Evolutionary conservation across 352 stramenopile genomes (phyloP).

Genomic region (Phytophthora cryptogea): DNA sequence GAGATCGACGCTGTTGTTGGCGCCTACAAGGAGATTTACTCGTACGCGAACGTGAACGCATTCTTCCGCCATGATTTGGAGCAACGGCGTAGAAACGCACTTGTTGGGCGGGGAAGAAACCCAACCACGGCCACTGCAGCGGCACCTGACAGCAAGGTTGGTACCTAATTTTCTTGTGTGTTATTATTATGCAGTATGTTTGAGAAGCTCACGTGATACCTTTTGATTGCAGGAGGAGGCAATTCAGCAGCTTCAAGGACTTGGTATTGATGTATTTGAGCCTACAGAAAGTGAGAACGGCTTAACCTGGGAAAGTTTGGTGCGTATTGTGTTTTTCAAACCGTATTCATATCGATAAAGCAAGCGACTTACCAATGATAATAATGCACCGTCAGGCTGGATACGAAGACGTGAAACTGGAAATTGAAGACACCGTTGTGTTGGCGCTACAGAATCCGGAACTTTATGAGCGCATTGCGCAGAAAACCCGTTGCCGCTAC

Average conservation of each 20-base stretch:
- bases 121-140: conserved; percentile 15
- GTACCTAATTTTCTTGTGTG: background rate
- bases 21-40: conserved; percentile 88
- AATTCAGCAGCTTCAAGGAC: conserved; percentile 76
- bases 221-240: conserved; percentile 61
- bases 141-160: conserved; percentile 51
- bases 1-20: conserved; percentile 81
- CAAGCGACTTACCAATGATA: background rate
- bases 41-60: conserved; percentile 72
- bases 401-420: conserved; percentile 90
- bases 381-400: conserved; percentile 58
- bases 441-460: conserved; percentile 92
- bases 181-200: too few species aligned
- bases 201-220: conserved; percentile 1
- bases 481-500: conserved; percentile 88
- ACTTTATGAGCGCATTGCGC: conserved; percentile 90
- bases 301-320: conserved; percentile 85
- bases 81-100: conserved; percentile 62
- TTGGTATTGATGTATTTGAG: conserved; percentile 87
- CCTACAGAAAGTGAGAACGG: conserved; percentile 53
- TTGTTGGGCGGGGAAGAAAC: conserved; percentile 34
- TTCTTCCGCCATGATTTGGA: conserved; percentile 77
- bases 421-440: conserved; percentile 93
- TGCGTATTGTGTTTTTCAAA: conserved; percentile 22
- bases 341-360: too few species aligned